Base-by-base conservation (phyloP, 352 stramenopile genomes). In the Pythium apleroticum region DNA sequence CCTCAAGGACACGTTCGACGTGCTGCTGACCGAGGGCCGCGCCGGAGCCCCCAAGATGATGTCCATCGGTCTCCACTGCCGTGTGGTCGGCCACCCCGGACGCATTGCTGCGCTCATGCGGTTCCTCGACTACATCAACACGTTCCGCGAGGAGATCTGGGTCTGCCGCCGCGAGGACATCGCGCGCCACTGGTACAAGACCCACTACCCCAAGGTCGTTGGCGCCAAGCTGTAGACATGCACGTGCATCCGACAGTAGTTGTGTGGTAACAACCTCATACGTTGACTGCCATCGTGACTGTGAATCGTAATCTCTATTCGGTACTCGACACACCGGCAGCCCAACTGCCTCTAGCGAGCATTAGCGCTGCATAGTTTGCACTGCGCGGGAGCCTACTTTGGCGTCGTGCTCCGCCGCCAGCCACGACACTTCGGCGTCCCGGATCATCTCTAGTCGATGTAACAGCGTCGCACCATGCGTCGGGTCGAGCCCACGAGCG, bases 51-150 rank as follows among this genome's bases (percentile, higher is more conserved):
- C 91, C 9, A 98, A 98, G 75, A 98, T 98, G 95, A 98, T 98
- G 93, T 97, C 86, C 4, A 87, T 99, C 7, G 95, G 95, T 2
- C 76, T 98, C 37, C 96, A 98, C 66, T 98, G 95, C 71, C 89
- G 95, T 52, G 72, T 93, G n/a, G 81, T 97, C 20, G 92, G 85
- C 22, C 82, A 95, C 24, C 95, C 96, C 8, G 94, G 86, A 4
- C 83, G 95, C n/a, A 84, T 95, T 25, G 88, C 91, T 0, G 94
- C 89, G 30, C 67, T 99, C 8, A 67, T 93, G 62, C 88, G 96
- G 17, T 99, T 99, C 76, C 69, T 98, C 22, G 93, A 99, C 60
- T 98, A 97, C 76, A 86, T 96, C 33, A 82, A 96, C 49, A 78
- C 63, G 52, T 93, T 96, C 61, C 77, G 76, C 12, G 76, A 96